Evolutionary conservation across 257 asterid genomes (phyloP), one percentile per base, ranked within the genome.

Genomic region (Solanum piurae): DNA sequence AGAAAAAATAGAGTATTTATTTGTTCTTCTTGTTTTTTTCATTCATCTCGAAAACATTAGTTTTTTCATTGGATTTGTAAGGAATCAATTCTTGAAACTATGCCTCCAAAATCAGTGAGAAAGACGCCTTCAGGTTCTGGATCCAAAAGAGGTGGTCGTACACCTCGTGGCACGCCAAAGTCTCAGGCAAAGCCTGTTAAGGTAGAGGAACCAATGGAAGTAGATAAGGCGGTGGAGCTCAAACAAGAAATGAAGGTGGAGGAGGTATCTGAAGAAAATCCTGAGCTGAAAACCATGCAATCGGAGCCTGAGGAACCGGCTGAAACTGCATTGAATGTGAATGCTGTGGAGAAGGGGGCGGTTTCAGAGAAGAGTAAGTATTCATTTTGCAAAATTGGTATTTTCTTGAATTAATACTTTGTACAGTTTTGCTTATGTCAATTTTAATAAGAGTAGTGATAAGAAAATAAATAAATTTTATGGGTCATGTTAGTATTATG

Each of bases 41-140:
- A 52, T 66, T 27, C 74, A 27, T 27, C 36, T 12, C 33, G 20
- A 52, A 25, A 27, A 14, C 33, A 27, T 55, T 55, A 27, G 75
- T 16, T 27, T 68, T 5, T 64, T 25, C 73, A n/a, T 64, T 64
- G 34, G 34, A 64, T 64, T 25, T 64, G 33, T 64, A 27, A 64
- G 72, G 68, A 58, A 20, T 62, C 71, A 21, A 31, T 33, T 71
- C 13, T 12, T 69, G 64, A 88, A 84, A 83, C 83, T n/a, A 96
- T 96, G 99, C 98, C 98, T 42, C 99, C 98, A n/a, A 92, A 92
- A 88, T 37, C 84, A 87, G 90, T 89, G 88, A 96, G 92, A 92
- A 95, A 89, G 89, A 90, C 94, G 60, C 92, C 96, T 74, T 89
- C 93, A 52, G 98, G 98, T 29, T 97, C 98, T 86, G 99, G 98